phyloP scores from a whole-genome alignment of 2,329 filamentous ascomycete genomes.

The Emmonsia crescens region DNA sequence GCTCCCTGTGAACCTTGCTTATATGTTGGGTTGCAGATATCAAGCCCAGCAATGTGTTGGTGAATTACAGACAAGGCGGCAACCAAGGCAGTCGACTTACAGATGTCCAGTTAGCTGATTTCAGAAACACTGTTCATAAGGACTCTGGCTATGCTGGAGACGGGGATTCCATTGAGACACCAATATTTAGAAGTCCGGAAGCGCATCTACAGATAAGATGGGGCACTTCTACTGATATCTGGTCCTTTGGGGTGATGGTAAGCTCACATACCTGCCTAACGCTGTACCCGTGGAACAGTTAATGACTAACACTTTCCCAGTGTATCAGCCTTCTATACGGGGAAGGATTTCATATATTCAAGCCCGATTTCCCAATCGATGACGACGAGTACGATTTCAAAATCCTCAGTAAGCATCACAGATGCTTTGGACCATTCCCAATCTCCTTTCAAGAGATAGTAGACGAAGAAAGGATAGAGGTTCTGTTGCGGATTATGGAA shows the following conservation, averaged over 20 bases:
- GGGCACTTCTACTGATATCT: conserved; percentile 13
- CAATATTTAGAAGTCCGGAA: conserved; percentile 15
- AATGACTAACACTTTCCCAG: conserved; percentile 5
- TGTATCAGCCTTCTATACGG: conserved; percentile 13
- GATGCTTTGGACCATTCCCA: conserved; percentile 14
- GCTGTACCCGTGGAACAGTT: no score
- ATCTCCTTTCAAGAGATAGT: conserved; percentile 18
- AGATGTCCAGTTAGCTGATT: conserved; percentile 15
- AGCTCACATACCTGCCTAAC: background rate
- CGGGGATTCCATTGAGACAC: conserved; percentile 12
- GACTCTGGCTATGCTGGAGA: conserved; percentile 9
- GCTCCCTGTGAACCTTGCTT: no score
- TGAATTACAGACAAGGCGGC: conserved; percentile 14
- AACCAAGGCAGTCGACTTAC: conserved; percentile 8
- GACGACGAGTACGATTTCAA: conserved; percentile 16
- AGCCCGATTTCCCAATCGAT: conserved; percentile 10
- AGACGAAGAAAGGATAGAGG: conserved; percentile 7
- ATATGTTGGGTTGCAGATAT: conserved; percentile 12
- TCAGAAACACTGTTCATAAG: conserved; percentile 12
- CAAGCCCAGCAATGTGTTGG: conserved; percentile 14
- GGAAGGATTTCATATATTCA: conserved; percentile 15
- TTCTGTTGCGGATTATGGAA: conserved; percentile 11
- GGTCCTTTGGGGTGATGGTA: conserved; percentile 13
- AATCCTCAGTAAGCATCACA: conserved; percentile 14
- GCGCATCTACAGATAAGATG: conserved; percentile 12